phyloP scores from a whole-genome alignment of 1,284 basidiomycete species.

The Microbotryum violaceum region DNA sequence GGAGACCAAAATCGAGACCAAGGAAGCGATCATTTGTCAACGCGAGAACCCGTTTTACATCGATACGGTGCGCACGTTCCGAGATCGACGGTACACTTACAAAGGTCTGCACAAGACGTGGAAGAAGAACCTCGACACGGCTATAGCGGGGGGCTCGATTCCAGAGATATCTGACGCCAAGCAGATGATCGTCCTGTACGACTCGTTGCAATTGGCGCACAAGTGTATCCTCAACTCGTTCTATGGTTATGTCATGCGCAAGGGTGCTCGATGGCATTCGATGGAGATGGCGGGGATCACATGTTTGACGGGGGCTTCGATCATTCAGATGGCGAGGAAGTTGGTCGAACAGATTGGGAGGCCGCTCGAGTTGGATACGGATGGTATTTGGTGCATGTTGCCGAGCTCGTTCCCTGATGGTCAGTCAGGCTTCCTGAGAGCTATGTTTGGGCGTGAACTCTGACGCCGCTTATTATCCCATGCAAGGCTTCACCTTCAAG shows the following conservation, averaged over 20 bases:
- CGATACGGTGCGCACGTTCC: conserved; percentile 93
- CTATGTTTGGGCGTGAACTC: neutral
- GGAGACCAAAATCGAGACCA: conserved; percentile 90
- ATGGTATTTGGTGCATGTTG: conserved; percentile 99
- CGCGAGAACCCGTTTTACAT: conserved; percentile 99
- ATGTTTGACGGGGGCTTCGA: conserved; percentile 94
- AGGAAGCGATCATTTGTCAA: conserved; percentile 95
- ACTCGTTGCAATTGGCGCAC: conserved; percentile 98
- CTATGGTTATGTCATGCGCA: conserved; percentile 99
- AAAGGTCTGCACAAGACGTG: conserved; percentile 98
- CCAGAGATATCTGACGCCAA: conserved; percentile 92
- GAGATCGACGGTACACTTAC: conserved; percentile 98
- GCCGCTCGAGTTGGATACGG: conserved; percentile 94
- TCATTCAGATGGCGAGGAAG: conserved; percentile 99
- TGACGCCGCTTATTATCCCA: neutral
- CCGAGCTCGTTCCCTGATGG: conserved; percentile 93
- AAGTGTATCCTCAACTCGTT: conserved; percentile 99
- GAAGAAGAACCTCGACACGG: conserved; percentile 94
- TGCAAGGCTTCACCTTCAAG: conserved; percentile 80
- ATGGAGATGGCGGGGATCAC: conserved; percentile 99
- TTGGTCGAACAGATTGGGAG: conserved; percentile 95
- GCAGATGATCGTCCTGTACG: conserved; percentile 99
- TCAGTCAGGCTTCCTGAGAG: neutral
- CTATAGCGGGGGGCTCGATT: conserved; percentile 61
- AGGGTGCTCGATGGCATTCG: conserved; percentile 98